Conservation (phyloP, 2,329 filamentous ascomycete genomes). For the Fusarium penzigii region DNA sequence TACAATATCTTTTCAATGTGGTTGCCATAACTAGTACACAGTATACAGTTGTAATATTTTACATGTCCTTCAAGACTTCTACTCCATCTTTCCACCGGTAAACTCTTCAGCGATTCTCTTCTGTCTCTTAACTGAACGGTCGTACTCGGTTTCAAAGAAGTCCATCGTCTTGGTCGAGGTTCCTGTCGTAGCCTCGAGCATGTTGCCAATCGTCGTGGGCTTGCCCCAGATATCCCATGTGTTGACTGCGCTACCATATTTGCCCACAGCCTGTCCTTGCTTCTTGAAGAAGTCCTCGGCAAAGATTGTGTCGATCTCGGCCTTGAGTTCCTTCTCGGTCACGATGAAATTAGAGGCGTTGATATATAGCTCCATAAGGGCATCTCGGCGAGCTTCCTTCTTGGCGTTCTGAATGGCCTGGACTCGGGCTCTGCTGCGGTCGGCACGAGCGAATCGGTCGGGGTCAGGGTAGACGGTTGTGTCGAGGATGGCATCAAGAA, state of each 20-base stretch:
- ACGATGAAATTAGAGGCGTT: slow-evolving; percentile 87
- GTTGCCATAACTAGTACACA: background rate
- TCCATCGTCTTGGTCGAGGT: slow-evolving; percentile 40
- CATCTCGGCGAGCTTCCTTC: slow-evolving; percentile 63
- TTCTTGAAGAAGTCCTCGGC: slow-evolving; percentile 57
- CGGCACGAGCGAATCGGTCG: slow-evolving; percentile 56
- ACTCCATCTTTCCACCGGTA: slow-evolving; percentile 59
- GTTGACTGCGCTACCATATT: slow-evolving; percentile 44
- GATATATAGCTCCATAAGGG: slow-evolving; percentile 86
- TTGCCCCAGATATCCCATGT: slow-evolving; percentile 52
- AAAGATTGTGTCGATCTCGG: slow-evolving; percentile 76
- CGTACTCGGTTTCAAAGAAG: slow-evolving; percentile 39
- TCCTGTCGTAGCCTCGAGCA: slow-evolving; percentile 42
- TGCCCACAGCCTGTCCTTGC: slow-evolving; percentile 32
- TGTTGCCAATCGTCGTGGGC: slow-evolving; percentile 46
- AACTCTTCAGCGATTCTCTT: slow-evolving; percentile 60
- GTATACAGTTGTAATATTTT: background rate
- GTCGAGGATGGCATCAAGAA: slow-evolving; percentile 52
- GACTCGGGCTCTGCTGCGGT: slow-evolving; percentile 44
- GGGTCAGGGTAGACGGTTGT: slow-evolving; percentile 62
- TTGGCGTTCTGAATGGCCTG: slow-evolving; percentile 47
- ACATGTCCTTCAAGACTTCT: slow-evolving; percentile 4
- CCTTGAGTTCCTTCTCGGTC: slow-evolving; percentile 73
- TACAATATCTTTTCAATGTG: background rate
- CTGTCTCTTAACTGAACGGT: slow-evolving; percentile 52